Conservation (phyloP, 2,329 filamentous ascomycete genomes). For the Akanthomyces uredinophilus region DNA sequence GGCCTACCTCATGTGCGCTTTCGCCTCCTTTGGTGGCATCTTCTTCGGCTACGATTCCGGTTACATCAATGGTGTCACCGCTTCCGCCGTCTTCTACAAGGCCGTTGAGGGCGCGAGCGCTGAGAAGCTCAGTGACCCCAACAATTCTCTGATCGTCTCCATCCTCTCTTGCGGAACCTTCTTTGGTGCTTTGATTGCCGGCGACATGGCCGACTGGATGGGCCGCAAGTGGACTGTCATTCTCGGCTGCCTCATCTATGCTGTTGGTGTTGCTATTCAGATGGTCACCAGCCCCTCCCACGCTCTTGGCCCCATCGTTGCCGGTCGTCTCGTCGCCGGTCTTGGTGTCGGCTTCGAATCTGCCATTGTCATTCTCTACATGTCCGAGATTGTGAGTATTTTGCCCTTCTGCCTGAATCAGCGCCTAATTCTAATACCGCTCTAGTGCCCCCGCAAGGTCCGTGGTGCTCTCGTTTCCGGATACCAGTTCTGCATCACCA, state of each 20-base stretch:
- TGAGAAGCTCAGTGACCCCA: slow-evolving; percentile 32
- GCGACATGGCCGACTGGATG: slow-evolving; percentile 70
- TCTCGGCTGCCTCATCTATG: slow-evolving; percentile 66
- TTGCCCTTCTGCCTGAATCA: background rate
- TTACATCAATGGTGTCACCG: slow-evolving; percentile 64
- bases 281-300: slow-evolving; percentile 44
- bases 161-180: slow-evolving; percentile 76
- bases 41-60: slow-evolving; percentile 78
- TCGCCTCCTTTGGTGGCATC: slow-evolving; percentile 67
- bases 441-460: slow-evolving; percentile 59
- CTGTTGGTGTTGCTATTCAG: slow-evolving; percentile 63
- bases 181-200: slow-evolving; percentile 71
- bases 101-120: slow-evolving; percentile 41
- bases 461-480: slow-evolving; percentile 73
- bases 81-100: slow-evolving; percentile 45
- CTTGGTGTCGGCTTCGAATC: slow-evolving; percentile 77
- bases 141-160: slow-evolving; percentile 60
- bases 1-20: slow-evolving; percentile 65
- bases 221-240: slow-evolving; percentile 71
- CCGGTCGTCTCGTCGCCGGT: slow-evolving; percentile 70
- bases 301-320: slow-evolving; percentile 58
- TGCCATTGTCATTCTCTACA: slow-evolving; percentile 77
- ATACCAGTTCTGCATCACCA: slow-evolving; percentile 79
- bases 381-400: slow-evolving; percentile 70
- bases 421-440: slow-evolving; percentile 20